Conservation (phyloP, 805 yeast species). For the Candida boidinii region DNA sequence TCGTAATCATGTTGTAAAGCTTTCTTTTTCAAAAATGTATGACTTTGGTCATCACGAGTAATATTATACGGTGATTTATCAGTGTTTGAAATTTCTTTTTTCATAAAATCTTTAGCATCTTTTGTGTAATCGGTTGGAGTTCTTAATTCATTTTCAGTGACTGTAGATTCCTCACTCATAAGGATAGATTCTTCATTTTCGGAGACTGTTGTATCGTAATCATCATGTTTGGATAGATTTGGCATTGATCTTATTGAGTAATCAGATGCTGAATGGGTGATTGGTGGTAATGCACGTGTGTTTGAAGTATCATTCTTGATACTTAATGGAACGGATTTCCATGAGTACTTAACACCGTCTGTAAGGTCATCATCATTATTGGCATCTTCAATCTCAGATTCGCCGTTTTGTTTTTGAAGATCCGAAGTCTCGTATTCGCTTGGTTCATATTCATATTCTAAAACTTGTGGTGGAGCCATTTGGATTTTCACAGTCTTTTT, state of each 20-base stretch:
- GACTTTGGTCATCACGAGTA: too few species aligned
- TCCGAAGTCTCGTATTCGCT: slow-evolving; percentile 10
- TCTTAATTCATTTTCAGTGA: too few species aligned
- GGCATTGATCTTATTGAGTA: slow-evolving; percentile 25
- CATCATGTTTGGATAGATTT: slow-evolving; percentile 22
- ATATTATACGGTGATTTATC: too few species aligned
- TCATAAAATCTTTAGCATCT: slow-evolving; percentile 18
- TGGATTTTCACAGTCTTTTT: slow-evolving; percentile 30
- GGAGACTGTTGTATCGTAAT: too few species aligned
- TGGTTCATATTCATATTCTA: slow-evolving; percentile 24
- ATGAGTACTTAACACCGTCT: slow-evolving; percentile 11
- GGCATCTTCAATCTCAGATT: slow-evolving; percentile 6
- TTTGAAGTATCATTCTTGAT: slow-evolving; percentile 5
- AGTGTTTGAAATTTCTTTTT: slow-evolving; percentile 10
- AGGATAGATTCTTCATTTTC: too few species aligned
- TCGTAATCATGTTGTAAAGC: slow-evolving; percentile 11
- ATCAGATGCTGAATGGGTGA: slow-evolving; percentile 25
- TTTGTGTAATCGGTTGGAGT: slow-evolving; percentile 7
- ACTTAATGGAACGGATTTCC: slow-evolving; percentile 18
- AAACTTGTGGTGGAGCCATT: slow-evolving; percentile 27
- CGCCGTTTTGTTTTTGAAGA: slow-evolving; percentile 3
- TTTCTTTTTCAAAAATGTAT: slow-evolving; percentile 15
- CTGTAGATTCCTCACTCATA: too few species aligned
- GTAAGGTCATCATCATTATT: slow-evolving; percentile 11
- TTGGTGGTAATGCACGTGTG: slow-evolving; percentile 27